These are phyloP conservation scores for Penicillium turbatum DNA, from an alignment of 495 filamentous ascomycete genomes.

Conservation along the genomic window DNA sequence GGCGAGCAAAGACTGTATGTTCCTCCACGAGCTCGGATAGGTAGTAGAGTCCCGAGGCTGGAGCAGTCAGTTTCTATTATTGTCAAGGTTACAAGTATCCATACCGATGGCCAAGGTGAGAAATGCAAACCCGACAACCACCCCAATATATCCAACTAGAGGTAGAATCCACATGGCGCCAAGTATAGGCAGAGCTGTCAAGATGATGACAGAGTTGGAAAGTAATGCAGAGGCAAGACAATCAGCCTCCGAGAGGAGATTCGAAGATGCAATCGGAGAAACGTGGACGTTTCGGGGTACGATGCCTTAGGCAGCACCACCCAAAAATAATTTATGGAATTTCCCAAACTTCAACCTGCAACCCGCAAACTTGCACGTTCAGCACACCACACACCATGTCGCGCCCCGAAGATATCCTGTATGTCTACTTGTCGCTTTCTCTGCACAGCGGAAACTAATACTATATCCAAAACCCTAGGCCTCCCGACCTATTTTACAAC, in stretches of 20 bases:
- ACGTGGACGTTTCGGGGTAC: constrained; percentile 15
- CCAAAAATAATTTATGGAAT: constrained; percentile 16
- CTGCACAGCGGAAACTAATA: not conserved
- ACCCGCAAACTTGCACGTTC: constrained; percentile 1
- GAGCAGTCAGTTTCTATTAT: constrained; percentile 11
- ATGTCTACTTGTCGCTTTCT: constrained; percentile 20
- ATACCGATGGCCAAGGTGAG: constrained; percentile 89
- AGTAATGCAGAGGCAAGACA: not conserved
- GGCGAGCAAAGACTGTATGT: constrained; percentile 88
- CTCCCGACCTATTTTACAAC: constrained; percentile 95
- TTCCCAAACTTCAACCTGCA: not conserved
- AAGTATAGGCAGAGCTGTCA: not conserved
- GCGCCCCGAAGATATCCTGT: constrained; percentile 92
- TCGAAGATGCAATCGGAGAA: constrained; percentile 3
- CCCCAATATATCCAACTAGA: constrained; percentile 81
- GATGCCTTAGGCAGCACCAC: constrained; percentile 28
- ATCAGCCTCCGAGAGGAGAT: not conserved
- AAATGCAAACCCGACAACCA: constrained; percentile 85
- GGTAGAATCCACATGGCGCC: constrained; percentile 84
- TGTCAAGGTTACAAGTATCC: not conserved
- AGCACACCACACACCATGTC: constrained; percentile 66
- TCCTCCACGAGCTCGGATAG: constrained; percentile 97
- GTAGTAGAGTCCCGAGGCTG: constrained; percentile 96
- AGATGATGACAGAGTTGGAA: not conserved
- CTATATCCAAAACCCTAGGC: constrained; percentile 43